These are phyloP conservation scores for Boletellus sp. DNA, from an alignment of 1,284 basidiomycete species.

Conservation along the genomic window DNA sequence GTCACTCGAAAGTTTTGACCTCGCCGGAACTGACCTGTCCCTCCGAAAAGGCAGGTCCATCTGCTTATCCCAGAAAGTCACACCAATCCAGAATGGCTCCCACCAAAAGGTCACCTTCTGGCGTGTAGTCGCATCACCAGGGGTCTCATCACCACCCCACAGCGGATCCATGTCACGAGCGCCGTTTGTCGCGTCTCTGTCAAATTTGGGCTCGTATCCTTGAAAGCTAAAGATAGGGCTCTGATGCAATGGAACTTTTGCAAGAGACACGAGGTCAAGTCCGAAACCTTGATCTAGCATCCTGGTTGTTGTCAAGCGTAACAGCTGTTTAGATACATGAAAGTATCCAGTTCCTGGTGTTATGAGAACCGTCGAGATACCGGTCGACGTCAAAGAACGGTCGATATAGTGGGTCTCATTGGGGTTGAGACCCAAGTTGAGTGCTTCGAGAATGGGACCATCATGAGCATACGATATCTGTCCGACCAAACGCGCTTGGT, in stretches of 20 bases:
- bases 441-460: conserved; percentile 90
- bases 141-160: conserved; percentile 70
- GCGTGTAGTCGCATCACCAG: conserved; percentile 33
- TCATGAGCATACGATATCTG: conserved; percentile 86
- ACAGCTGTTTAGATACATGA: conserved; percentile 84
- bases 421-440: conserved; percentile 91
- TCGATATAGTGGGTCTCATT: conserved; percentile 96
- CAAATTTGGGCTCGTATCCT: conserved; percentile 49
- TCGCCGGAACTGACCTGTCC: conserved; percentile 56
- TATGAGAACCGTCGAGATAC: conserved; percentile 80
- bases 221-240: conserved; percentile 86
- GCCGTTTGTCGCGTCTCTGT: conserved; percentile 45
- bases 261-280: conserved; percentile 85
- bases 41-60: conserved; percentile 83
- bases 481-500: conserved; percentile 72
- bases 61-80: conserved; percentile 82
- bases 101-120: conserved; percentile 70
- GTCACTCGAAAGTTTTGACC: background rate
- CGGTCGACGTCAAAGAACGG: conserved; percentile 91
- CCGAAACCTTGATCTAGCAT: conserved; percentile 93
- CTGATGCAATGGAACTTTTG: conserved; percentile 90
- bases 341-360: conserved; percentile 96
- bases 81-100: conserved; percentile 82
- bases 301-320: conserved; percentile 92
- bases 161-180: conserved; percentile 66